These are phyloP conservation scores for Vigna trinervia DNA, from an alignment of 306 rosid genomes.

Conservation along the genomic window DNA sequence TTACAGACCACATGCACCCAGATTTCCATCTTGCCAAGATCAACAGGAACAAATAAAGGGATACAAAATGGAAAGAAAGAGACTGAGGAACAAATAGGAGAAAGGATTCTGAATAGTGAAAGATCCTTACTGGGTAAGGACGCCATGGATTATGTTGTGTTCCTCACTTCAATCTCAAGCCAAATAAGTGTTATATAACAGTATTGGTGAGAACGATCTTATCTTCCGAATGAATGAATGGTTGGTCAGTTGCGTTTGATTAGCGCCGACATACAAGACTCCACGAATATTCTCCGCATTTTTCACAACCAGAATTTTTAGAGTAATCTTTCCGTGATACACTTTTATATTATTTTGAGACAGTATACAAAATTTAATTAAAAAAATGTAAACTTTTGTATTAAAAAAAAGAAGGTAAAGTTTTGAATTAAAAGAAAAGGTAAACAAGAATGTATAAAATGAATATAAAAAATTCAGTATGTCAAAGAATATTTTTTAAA, in stretches of 20 bases:
- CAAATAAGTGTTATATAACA: background rate
- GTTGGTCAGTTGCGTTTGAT: background rate
- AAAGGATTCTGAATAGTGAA: background rate
- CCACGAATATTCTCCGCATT: background rate
- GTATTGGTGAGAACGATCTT: background rate
- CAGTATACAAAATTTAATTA: no score
- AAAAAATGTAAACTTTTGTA: no score
- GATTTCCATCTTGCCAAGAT: conserved; percentile 4
- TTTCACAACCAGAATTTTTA: no score
- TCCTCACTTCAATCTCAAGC: background rate
- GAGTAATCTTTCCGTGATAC: no score
- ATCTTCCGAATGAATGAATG: background rate
- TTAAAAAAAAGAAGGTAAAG: no score
- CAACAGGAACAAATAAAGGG: background rate
- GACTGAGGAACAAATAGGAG: background rate
- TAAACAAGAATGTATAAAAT: no score
- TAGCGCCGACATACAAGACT: background rate
- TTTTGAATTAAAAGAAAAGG: no score
- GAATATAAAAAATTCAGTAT: no score
- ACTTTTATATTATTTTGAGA: no score
- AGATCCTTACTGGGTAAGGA: conserved; percentile 19
- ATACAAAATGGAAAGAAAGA: background rate
- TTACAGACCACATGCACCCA: background rate
- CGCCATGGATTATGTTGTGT: conserved; percentile 31
- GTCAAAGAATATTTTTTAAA: no score